Conservation (phyloP, 1,284 basidiomycete species). For the Irpex sp. region DNA sequence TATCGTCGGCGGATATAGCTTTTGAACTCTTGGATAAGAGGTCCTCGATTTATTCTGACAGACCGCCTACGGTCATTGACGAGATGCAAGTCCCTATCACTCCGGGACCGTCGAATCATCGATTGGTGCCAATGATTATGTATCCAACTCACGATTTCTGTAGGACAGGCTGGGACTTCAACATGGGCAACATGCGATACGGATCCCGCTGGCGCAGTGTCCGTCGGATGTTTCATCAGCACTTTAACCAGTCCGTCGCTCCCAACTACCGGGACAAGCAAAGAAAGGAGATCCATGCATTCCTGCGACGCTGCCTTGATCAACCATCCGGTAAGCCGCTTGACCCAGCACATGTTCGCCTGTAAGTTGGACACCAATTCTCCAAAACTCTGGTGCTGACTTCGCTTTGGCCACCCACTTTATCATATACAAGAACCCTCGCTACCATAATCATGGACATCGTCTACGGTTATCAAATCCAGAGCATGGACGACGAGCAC, state of each 20-base stretch:
- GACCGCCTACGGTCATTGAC: not conserved
- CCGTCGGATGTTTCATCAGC: conserved; percentile 21
- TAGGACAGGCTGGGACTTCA: conserved; percentile 25
- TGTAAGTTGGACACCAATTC: conserved; percentile 1
- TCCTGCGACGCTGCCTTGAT: conserved; percentile 18
- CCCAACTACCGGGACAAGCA: conserved; percentile 14
- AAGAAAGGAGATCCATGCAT: conserved; percentile 16
- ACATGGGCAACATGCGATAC: conserved; percentile 30
- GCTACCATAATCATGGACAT: conserved; percentile 26
- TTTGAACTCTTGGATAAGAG: conserved; percentile 9
- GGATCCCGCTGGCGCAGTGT: conserved; percentile 28
- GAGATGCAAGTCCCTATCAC: not conserved
- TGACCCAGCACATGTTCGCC: not conserved
- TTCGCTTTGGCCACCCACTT: not conserved
- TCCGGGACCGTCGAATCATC: not conserved
- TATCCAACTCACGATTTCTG: not conserved
- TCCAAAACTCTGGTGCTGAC: not conserved
- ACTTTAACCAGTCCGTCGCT: conserved; percentile 13
- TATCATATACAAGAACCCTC: not conserved
- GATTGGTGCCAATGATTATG: not conserved
- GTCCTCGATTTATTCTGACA: conserved; percentile 12
- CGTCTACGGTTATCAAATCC: conserved; percentile 26
- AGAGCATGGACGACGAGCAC: conserved; percentile 4
- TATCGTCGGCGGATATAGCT: not conserved
- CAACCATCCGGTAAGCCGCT: not conserved